Conservation (phyloP, 2,329 filamentous ascomycete genomes). For the Paecilomyces fulvus region DNA sequence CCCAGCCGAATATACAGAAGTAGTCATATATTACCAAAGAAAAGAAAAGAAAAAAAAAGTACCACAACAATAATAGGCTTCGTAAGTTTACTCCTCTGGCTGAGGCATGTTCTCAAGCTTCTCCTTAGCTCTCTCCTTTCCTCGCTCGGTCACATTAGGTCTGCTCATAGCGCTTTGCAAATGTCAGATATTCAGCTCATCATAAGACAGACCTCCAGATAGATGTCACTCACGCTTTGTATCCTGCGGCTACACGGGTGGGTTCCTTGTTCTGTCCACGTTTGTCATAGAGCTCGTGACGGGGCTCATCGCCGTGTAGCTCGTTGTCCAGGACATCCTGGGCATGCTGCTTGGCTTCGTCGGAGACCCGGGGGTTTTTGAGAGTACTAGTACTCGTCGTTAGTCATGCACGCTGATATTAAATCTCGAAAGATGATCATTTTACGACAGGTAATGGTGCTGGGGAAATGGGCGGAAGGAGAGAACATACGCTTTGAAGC, state of each 20-base stretch:
- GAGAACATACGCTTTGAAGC: constrained; percentile 9
- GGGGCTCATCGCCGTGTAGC: constrained; percentile 10
- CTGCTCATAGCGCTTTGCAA: constrained; percentile 10
- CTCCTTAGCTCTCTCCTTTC: constrained; percentile 10
- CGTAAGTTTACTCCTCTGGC: background rate
- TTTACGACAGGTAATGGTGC: too few species aligned
- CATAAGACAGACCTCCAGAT: background rate
- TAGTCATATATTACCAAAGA: background rate
- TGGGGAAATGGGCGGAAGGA: too few species aligned
- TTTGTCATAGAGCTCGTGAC: constrained; percentile 6
- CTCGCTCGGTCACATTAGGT: constrained; percentile 8
- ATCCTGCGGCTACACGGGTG: constrained; percentile 7
- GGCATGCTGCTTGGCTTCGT: constrained; percentile 17
- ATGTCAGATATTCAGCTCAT: background rate
- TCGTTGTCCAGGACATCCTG: constrained; percentile 14
- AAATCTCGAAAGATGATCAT: too few species aligned
- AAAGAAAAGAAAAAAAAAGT: background rate
- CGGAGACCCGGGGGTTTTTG: constrained; percentile 14
- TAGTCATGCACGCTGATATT: too few species aligned
- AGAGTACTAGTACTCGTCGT: constrained; percentile 6
- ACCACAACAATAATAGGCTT: background rate
- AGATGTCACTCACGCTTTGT: constrained; percentile 11
- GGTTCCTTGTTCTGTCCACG: constrained; percentile 6
- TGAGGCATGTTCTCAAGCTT: constrained; percentile 10
- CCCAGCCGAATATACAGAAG: background rate